Percentiles rank a stretch among this genome's conserved stretches.
Evolutionary conservation across 148 eudicot species (phyloP).

Genomic region (Bassia scoparia): DNA sequence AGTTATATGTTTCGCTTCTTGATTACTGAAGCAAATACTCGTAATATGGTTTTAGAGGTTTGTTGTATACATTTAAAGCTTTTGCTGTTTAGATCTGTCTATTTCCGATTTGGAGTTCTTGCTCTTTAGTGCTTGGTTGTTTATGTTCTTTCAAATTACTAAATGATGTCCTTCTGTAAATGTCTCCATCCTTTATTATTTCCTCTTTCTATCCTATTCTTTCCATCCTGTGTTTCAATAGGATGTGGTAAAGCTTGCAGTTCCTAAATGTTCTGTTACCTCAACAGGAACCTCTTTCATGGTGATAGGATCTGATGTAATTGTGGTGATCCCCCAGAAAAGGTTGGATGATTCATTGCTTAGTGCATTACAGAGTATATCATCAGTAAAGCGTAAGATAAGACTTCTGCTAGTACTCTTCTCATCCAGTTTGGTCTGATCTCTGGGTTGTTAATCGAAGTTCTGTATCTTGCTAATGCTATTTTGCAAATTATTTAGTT

Average conservation of each 20-base stretch:
- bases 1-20: neutral
- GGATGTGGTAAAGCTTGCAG: neutral
- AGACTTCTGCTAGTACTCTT: constrained; percentile 39
- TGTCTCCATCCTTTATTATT: neutral
- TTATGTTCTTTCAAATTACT: neutral
- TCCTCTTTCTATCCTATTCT: neutral
- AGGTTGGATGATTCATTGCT: constrained; percentile 72
- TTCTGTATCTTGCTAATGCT: constrained; percentile 3
- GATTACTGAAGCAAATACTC: too few species aligned
- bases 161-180: neutral
- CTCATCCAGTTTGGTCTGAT: constrained; percentile 15
- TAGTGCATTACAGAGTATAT: constrained; percentile 44
- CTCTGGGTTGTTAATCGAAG: neutral
- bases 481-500: constrained; percentile 34
- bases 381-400: constrained; percentile 46
- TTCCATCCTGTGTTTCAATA: neutral
- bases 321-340: constrained; percentile 99
- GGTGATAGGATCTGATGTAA: constrained; percentile 88
- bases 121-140: neutral
- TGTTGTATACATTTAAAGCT: neutral
- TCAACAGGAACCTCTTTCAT: constrained; percentile 75
- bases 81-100: too few species aligned
- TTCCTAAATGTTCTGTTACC: constrained; percentile 15
- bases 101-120: neutral
- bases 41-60: too few species aligned